These are phyloP conservation scores for Metschnikowia cerradonensis DNA, from an alignment of 805 yeast genomes.

Conservation along the genomic window DNA sequence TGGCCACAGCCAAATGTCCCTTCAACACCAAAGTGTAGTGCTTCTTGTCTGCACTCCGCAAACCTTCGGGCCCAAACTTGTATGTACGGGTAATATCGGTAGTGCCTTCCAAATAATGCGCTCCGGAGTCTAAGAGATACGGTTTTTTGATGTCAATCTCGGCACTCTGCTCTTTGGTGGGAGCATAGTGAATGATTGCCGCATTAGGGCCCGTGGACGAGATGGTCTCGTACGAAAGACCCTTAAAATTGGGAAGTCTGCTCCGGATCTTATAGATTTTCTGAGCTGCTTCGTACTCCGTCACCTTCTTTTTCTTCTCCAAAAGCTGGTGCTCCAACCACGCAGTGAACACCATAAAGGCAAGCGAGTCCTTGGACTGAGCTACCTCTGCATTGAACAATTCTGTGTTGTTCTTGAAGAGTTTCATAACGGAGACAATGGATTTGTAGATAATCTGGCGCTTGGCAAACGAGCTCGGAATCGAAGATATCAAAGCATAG, in stretches of 20 bases:
- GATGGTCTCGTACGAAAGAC: slow-evolving; percentile 72
- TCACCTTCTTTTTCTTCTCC: slow-evolving; percentile 39
- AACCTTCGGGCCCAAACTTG: slow-evolving; percentile 48
- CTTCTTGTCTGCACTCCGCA: slow-evolving; percentile 46
- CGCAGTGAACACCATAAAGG: slow-evolving; percentile 66
- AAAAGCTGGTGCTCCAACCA: slow-evolving; percentile 68
- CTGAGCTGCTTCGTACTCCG: slow-evolving; percentile 64
- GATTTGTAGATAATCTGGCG: slow-evolving; percentile 25
- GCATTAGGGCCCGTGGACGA: slow-evolving; percentile 75
- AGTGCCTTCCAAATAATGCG: slow-evolving; percentile 90
- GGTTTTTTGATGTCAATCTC: slow-evolving; percentile 63
- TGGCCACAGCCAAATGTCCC: slow-evolving; percentile 86
- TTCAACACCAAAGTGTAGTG: slow-evolving; percentile 83
- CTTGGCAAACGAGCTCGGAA: slow-evolving; percentile 30
- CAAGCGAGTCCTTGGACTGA: slow-evolving; percentile 80
- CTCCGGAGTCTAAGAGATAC: slow-evolving; percentile 84
- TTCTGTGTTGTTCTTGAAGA: slow-evolving; percentile 72
- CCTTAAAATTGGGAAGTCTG: slow-evolving; percentile 52
- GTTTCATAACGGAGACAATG: slow-evolving; percentile 50
- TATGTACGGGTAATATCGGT: slow-evolving; percentile 92
- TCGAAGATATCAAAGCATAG: slow-evolving; percentile 27
- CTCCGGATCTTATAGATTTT: slow-evolving; percentile 55
- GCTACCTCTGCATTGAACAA: slow-evolving; percentile 67
- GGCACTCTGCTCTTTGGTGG: slow-evolving; percentile 54
- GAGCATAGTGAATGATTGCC: slow-evolving; percentile 73